phyloP scores from a whole-genome alignment of 2,329 filamentous ascomycete species.

The Pyrenophora teres region DNA sequence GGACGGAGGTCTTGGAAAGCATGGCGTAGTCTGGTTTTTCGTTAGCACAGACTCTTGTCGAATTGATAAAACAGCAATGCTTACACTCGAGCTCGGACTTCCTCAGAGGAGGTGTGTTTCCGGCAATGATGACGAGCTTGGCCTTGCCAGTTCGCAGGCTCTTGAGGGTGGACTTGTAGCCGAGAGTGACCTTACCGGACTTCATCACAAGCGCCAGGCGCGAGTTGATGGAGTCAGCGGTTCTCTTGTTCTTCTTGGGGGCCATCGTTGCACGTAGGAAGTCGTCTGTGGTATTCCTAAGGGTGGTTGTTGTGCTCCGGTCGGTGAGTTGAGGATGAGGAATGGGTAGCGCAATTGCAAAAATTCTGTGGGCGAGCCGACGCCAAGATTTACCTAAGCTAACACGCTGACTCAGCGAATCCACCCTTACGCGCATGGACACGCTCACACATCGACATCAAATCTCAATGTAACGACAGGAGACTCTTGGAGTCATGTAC shows the following conservation, averaged over 20 bases:
- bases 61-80: constrained; percentile 53
- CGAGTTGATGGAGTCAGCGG: constrained; percentile 75
- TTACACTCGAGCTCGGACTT: constrained; percentile 93
- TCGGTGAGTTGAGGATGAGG: constrained; percentile 18
- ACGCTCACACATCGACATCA: not conserved
- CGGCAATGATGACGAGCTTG: constrained; percentile 94
- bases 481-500: too few species aligned
- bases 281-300: constrained; percentile 31
- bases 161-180: constrained; percentile 91
- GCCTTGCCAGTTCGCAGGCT: constrained; percentile 90
- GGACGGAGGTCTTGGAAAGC: constrained; percentile 59
- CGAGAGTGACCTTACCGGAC: constrained; percentile 80
- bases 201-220: constrained; percentile 73
- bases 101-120: constrained; percentile 96
- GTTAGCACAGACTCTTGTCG: not conserved
- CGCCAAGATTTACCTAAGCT: constrained; percentile 25
- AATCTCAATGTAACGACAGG: too few species aligned
- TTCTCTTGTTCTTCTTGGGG: constrained; percentile 81
- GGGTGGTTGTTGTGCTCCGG: constrained; percentile 45
- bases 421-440: not conserved
- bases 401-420: not conserved
- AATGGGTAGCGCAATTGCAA: constrained; percentile 6
- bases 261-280: constrained; percentile 61
- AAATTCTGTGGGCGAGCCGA: constrained; percentile 23
- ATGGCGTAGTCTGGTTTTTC: constrained; percentile 14